Conservation (phyloP, 1,284 basidiomycete genomes). For the Ganoderma boninense region DNA sequence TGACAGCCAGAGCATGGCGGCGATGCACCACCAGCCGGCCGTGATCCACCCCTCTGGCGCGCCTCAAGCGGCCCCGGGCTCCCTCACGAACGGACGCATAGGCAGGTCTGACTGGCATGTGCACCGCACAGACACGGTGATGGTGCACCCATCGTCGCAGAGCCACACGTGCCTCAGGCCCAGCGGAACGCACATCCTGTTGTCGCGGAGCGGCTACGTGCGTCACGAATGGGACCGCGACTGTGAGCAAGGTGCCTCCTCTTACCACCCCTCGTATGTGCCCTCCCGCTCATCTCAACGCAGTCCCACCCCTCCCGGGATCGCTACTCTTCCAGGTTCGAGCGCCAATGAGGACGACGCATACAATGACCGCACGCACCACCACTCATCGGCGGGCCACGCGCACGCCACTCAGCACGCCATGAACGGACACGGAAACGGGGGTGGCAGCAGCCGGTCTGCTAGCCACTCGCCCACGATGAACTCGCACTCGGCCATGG, state of each 20-base stretch:
- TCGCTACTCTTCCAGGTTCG: constrained; percentile 40
- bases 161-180: constrained; percentile 25
- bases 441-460: constrained; percentile 32
- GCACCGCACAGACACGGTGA: constrained; percentile 43
- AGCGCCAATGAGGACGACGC: constrained; percentile 34
- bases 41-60: constrained; percentile 41
- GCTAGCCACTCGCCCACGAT: constrained; percentile 29
- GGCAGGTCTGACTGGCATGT: constrained; percentile 21
- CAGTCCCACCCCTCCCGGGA: constrained; percentile 40
- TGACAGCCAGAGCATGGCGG: constrained; percentile 49
- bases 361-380: constrained; percentile 13
- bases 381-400: not conserved
- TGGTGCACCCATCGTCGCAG: constrained; percentile 33
- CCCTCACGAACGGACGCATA: constrained; percentile 35
- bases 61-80: constrained; percentile 31
- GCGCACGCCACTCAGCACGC: constrained; percentile 5
- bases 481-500: constrained; percentile 10
- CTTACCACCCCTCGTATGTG: constrained; percentile 20
- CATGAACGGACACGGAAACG: constrained; percentile 28
- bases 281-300: constrained; percentile 29
- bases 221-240: constrained; percentile 25
- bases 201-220: constrained; percentile 27
- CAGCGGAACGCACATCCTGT: constrained; percentile 33
- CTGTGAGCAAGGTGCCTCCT: constrained; percentile 28
- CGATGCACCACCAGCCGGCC: constrained; percentile 33